phyloP scores from a whole-genome alignment of 78 protist species.

The Reticulomyxa filosa region DNA sequence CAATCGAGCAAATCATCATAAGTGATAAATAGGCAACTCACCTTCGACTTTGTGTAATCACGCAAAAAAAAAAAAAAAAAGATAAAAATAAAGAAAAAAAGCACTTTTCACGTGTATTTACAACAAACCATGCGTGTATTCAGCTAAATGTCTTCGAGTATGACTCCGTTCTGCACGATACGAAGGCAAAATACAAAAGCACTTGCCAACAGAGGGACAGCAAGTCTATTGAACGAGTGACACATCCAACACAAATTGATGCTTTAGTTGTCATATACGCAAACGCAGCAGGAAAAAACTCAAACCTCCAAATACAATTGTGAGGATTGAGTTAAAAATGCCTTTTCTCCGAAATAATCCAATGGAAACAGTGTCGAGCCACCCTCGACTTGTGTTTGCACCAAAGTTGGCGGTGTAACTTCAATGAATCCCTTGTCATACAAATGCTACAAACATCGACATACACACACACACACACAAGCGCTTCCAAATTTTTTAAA shows the following conservation, averaged over 20 bases:
- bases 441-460: no score
- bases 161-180: slow-evolving; percentile 74
- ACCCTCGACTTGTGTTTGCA: slow-evolving; percentile 80
- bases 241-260: no score
- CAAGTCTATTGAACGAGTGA: no score
- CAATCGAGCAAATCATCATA: no score
- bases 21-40: no score
- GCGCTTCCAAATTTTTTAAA: not conserved
- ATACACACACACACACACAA: slow-evolving; percentile 43
- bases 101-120: no score
- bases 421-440: slow-evolving; percentile 35
- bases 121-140: slow-evolving; percentile 65
- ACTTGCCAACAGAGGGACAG: slow-evolving; percentile 2
- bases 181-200: slow-evolving; percentile 31
- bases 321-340: slow-evolving; percentile 81
- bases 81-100: no score
- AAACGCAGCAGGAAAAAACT: no score
- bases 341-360: slow-evolving; percentile 54
- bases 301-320: slow-evolving; percentile 88
- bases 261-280: no score
- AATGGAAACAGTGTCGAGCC: slow-evolving; percentile 65
- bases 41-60: no score
- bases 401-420: slow-evolving; percentile 84
- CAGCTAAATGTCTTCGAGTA: slow-evolving; percentile 80
- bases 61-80: no score